These are phyloP conservation scores for Lophium mytilinum DNA, from an alignment of 495 filamentous ascomycete species.

Conservation along the genomic window DNA sequence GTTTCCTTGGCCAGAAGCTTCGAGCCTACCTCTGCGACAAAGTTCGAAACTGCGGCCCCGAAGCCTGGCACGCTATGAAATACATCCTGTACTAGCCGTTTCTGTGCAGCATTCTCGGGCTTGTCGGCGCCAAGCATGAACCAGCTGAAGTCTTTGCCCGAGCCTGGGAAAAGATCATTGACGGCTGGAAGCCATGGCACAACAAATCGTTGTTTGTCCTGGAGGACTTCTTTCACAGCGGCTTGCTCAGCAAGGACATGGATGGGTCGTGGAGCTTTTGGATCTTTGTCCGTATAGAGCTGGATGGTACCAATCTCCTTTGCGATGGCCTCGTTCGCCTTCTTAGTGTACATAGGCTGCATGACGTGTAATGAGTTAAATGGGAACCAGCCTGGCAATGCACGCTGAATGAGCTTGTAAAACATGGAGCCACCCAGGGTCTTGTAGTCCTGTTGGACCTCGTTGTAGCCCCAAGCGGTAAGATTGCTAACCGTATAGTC, in stretches of 20 bases:
- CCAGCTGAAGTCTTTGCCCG: constrained; percentile 3
- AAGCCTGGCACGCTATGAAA: constrained; percentile 11
- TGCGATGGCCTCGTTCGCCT: constrained; percentile 26
- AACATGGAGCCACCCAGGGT: constrained; percentile 26
- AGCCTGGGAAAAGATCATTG: constrained; percentile 15
- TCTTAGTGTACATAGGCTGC: constrained; percentile 29
- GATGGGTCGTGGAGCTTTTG: constrained; percentile 3
- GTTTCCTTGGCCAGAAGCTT: background rate
- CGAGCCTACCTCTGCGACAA: background rate
- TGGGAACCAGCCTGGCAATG: constrained; percentile 28
- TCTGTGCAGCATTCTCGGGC: constrained; percentile 6
- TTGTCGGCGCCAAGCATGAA: constrained; percentile 15
- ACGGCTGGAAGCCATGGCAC: constrained; percentile 11
- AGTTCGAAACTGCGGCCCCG: background rate
- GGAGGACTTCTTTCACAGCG: constrained; percentile 6
- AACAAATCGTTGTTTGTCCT: constrained; percentile 13
- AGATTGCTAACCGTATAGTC: constrained; percentile 24
- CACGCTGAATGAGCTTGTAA: constrained; percentile 26
- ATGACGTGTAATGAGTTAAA: constrained; percentile 28
- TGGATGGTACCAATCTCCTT: constrained; percentile 17
- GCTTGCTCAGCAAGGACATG: background rate
- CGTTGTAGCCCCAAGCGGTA: constrained; percentile 26
- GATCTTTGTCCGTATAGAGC: constrained; percentile 11
- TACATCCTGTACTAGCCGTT: constrained; percentile 5
- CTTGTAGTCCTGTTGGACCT: constrained; percentile 26